These are phyloP conservation scores for Letharia columbiana DNA, from an alignment of 495 filamentous ascomycete species.

Conservation along the genomic window DNA sequence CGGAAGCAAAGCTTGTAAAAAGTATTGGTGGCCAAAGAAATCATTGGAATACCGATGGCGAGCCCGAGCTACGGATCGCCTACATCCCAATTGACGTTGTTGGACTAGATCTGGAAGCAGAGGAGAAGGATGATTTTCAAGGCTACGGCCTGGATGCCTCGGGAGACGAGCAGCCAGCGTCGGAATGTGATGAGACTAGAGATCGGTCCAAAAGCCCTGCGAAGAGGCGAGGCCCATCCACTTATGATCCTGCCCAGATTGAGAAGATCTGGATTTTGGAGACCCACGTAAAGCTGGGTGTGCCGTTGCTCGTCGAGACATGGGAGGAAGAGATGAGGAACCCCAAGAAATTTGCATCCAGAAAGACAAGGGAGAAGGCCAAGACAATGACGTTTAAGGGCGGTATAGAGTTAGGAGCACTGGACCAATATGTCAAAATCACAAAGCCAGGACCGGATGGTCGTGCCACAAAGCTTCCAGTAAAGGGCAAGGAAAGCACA, in stretches of 20 bases:
- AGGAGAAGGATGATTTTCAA: conserved; percentile 48
- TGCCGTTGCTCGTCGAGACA: conserved; percentile 62
- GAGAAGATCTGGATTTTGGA: conserved; percentile 74
- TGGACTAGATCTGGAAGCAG: conserved; percentile 59
- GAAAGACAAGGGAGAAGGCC: conserved; percentile 27
- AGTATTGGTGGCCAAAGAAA: conserved; percentile 56
- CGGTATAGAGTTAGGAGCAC: conserved; percentile 1
- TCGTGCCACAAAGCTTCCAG: neutral
- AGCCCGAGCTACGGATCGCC: conserved; percentile 66
- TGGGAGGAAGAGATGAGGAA: conserved; percentile 61
- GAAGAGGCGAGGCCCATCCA: conserved; percentile 50
- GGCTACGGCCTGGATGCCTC: conserved; percentile 39
- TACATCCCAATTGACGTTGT: conserved; percentile 72
- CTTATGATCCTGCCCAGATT: conserved; percentile 55
- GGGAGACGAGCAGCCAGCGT: conserved; percentile 35
- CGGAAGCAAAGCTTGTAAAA: conserved; percentile 45
- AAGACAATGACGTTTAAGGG: conserved; percentile 1
- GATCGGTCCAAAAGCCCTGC: conserved; percentile 31
- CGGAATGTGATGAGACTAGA: conserved; percentile 26
- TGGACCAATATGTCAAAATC: conserved; percentile 24
- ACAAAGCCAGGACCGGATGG: conserved; percentile 14
- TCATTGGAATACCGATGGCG: conserved; percentile 66
- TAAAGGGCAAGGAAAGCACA: neutral
- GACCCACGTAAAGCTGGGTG: conserved; percentile 56
- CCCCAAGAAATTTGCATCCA: conserved; percentile 36